phyloP scores from a whole-genome alignment of 164 flowering plant species.

The Stephania cephalantha region DNA sequence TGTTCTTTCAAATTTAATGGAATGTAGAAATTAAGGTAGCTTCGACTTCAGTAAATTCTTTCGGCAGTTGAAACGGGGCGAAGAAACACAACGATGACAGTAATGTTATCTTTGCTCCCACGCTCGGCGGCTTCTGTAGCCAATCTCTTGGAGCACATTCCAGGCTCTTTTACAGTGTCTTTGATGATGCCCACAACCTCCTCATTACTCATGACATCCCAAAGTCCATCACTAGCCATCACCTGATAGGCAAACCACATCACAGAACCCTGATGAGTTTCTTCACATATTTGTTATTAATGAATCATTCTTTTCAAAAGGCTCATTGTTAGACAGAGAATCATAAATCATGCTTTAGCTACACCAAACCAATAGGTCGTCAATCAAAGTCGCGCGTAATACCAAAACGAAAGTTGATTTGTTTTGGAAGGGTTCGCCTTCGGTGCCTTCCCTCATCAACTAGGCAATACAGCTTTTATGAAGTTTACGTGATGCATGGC shows the following conservation, averaged over 20 bases:
- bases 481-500: too few species aligned
- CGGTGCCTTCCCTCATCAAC: too few species aligned
- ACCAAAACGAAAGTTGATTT: too few species aligned
- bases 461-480: too few species aligned
- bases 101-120: slow-evolving; percentile 92
- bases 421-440: too few species aligned
- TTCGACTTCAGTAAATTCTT: slow-evolving; percentile 49
- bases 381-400: too few species aligned
- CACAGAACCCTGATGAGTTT: not conserved
- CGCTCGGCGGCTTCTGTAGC: slow-evolving; percentile 88
- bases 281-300: not conserved
- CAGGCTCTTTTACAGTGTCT: slow-evolving; percentile 91
- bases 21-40: not conserved
- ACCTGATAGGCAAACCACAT: slow-evolving; percentile 40
- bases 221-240: slow-evolving; percentile 95
- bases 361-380: not conserved
- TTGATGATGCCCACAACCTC: slow-evolving; percentile 67
- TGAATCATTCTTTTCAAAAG: not conserved
- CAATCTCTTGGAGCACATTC: slow-evolving; percentile 91
- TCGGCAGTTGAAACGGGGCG: slow-evolving; percentile 87
- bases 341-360: not conserved
- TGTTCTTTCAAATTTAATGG: not conserved
- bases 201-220: slow-evolving; percentile 76
- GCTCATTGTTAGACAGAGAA: not conserved
- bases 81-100: slow-evolving; percentile 81